Base-by-base conservation (phyloP, 129 eudicot genomes). In the Pittosporum tobira region DNA sequence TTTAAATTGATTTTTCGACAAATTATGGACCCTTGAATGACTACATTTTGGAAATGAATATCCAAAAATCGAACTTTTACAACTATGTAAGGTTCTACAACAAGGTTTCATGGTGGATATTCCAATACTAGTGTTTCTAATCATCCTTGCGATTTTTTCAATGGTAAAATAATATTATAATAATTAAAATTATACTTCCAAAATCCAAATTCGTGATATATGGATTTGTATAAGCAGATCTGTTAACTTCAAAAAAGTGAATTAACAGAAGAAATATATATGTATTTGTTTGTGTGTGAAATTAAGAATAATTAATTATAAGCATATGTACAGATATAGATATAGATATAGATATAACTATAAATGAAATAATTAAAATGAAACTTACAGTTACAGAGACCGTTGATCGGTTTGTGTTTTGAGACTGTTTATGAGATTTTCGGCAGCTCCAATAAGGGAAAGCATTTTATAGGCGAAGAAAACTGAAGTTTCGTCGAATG, bases 71-170 rank as follows among this genome's bases (percentile, higher is more conserved):
- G 82, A 79, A 45, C 71, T 71, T 55, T 73, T 85, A 40, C 77
- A 71, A 22, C 68, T 49, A 71, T 75, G 60, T 56, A 85, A 51
- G 66, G 77, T 68, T 70, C 73, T 89, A 73, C 88, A 75, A 68
- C 83, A 77, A 58, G 97, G 95, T 61, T 73, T 85, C 72, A 79
- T 62, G 38, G 75, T 51, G 36, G 83, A 69, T 25, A 85, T n/a
- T 26, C 82, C 88, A 64, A 85, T 59, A 72, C 91, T 82, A 40
- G 72, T 69, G 51, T 72, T 69, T 57, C 83, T 66, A 64, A 43
- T 57, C 47, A 30, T 45, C 0, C 7, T 13, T 20, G 3, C 36
- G 38, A 64, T 11, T 51, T 7, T 22, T 27, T 25, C 6, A 9
- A 19, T 11, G 1, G 0, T 0, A 2, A 28, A 19, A 19, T 16